Conservation (phyloP, 2,329 filamentous ascomycete genomes). For the Beauveria medogensis region DNA sequence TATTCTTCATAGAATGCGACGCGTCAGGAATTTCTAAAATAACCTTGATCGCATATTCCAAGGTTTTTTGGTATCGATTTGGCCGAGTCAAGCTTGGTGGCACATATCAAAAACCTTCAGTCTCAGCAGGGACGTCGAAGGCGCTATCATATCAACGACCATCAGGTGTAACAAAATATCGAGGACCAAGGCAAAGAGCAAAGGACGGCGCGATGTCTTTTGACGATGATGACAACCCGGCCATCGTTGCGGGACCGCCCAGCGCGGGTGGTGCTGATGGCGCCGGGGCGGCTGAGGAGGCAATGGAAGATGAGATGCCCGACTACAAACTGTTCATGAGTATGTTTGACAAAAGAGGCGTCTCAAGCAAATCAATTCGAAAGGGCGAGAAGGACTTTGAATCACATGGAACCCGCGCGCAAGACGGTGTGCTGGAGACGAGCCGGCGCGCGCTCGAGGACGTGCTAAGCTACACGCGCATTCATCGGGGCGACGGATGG, state of each 20-base stretch:
- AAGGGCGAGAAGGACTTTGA: conserved; percentile 98
- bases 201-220: conserved; percentile 26
- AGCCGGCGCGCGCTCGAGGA: conserved; percentile 85
- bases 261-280: conserved; percentile 19
- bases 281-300: conserved; percentile 39
- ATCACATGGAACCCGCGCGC: conserved; percentile 76
- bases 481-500: conserved; percentile 61
- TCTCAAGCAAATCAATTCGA: conserved; percentile 62
- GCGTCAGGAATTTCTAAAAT: too few relatives aligned
- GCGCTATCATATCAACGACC: not conserved
- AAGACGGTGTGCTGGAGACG: conserved; percentile 68
- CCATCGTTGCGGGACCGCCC: conserved; percentile 14
- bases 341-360: conserved; percentile 41
- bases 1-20: too few relatives aligned
- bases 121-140: not conserved
- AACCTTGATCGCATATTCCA: too few relatives aligned
- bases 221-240: conserved; percentile 36
- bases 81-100: not conserved
- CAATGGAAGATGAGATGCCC: conserved; percentile 70
- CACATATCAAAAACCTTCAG: not conserved
- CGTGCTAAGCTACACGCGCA: conserved; percentile 68
- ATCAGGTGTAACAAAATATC: not conserved
- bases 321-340: conserved; percentile 71
- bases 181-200: not conserved
- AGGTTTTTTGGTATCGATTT: too few relatives aligned